A percentile compares a stretch with the other conserved stretches of the same genome.
These are phyloP conservation scores for Candida sanyaensis DNA, from an alignment of 1,139 yeast genomes.

Conservation along the genomic window DNA sequence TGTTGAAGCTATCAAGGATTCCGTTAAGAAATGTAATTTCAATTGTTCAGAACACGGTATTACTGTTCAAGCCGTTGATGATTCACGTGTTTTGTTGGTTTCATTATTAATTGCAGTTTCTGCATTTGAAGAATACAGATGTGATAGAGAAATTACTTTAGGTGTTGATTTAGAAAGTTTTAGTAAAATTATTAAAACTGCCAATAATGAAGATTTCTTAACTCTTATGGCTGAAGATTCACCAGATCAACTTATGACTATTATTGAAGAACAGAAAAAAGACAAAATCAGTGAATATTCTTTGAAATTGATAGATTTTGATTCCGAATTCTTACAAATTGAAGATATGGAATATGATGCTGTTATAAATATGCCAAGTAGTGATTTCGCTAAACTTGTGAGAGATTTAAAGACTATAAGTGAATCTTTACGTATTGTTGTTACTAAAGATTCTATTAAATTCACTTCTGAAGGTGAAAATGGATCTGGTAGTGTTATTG, in stretches of 20 bases:
- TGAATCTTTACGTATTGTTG: conserved; percentile 83
- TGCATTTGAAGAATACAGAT: conserved; percentile 91
- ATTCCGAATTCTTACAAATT: conserved; percentile 89
- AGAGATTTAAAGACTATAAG: conserved; percentile 85
- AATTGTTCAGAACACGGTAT: conserved; percentile 95
- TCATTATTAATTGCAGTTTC: conserved; percentile 85
- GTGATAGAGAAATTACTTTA: conserved; percentile 90
- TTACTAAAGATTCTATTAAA: conserved; percentile 90
- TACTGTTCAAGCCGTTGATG: conserved; percentile 96
- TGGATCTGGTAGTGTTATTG: conserved; percentile 83
- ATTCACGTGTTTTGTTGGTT: conserved; percentile 91
- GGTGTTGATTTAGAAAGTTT: conserved; percentile 90
- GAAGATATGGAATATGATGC: conserved; percentile 94
- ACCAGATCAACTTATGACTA: conserved; percentile 78
- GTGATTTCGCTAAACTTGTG: conserved; percentile 86
- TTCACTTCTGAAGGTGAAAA: conserved; percentile 91
- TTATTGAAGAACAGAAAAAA: conserved; percentile 87
- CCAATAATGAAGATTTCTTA: conserved; percentile 85
- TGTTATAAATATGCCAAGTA: conserved; percentile 82
- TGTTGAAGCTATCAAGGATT: conserved; percentile 90
- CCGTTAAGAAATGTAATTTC: conserved; percentile 92
- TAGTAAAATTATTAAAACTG: conserved; percentile 86
- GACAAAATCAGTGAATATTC: conserved; percentile 93
- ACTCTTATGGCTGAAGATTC: conserved; percentile 90
- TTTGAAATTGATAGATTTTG: conserved; percentile 93